Percentiles rank a stretch among this genome's conserved stretches.
These are phyloP conservation scores for Breviolum minutum DNA, from an alignment of 73 alveolate species.

Conservation along the genomic window DNA sequence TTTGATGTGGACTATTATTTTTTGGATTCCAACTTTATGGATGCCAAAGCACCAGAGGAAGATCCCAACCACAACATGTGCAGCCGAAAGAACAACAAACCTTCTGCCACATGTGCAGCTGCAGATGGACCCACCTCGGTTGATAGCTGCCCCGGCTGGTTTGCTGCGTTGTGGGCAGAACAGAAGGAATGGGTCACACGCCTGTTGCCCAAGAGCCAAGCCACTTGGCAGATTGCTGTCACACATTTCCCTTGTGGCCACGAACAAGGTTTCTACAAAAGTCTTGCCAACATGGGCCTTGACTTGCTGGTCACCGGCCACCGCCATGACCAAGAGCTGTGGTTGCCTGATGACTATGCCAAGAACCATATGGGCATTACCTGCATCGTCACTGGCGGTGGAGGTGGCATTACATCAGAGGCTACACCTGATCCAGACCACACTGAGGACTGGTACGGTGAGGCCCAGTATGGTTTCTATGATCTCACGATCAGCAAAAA, in stretches of 20 bases:
- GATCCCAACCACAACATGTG: slow-evolving; percentile 77
- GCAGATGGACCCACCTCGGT: slow-evolving; percentile 48
- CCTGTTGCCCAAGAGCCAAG: background rate
- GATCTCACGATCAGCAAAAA: too few relatives aligned
- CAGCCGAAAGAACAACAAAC: slow-evolving; percentile 59
- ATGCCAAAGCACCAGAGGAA: slow-evolving; percentile 56
- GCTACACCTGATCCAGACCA: slow-evolving; percentile 51
- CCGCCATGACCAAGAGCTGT: slow-evolving; percentile 64
- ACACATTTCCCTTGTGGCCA: slow-evolving; percentile 71
- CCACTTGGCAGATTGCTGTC: slow-evolving; percentile 56
- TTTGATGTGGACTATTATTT: slow-evolving; percentile 46
- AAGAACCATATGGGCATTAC: slow-evolving; percentile 73
- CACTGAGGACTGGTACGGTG: background rate
- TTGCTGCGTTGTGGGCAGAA: slow-evolving; percentile 29
- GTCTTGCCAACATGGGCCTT: background rate
- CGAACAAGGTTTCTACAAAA: slow-evolving; percentile 22
- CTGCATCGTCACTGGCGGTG: slow-evolving; percentile 67
- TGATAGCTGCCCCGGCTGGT: slow-evolving; percentile 57
- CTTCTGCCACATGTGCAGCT: slow-evolving; percentile 46
- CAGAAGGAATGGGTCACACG: slow-evolving; percentile 63
- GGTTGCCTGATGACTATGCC: slow-evolving; percentile 45
- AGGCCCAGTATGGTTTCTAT: too few relatives aligned
- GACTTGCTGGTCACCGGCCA: slow-evolving; percentile 48
- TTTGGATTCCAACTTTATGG: slow-evolving; percentile 38
- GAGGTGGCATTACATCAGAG: slow-evolving; percentile 68